A percentile compares a stretch with the other conserved stretches of the same genome.
These are phyloP conservation scores for Cordyceps pruinosa DNA, from an alignment of 2,329 filamentous ascomycete species.

Conservation along the genomic window DNA sequence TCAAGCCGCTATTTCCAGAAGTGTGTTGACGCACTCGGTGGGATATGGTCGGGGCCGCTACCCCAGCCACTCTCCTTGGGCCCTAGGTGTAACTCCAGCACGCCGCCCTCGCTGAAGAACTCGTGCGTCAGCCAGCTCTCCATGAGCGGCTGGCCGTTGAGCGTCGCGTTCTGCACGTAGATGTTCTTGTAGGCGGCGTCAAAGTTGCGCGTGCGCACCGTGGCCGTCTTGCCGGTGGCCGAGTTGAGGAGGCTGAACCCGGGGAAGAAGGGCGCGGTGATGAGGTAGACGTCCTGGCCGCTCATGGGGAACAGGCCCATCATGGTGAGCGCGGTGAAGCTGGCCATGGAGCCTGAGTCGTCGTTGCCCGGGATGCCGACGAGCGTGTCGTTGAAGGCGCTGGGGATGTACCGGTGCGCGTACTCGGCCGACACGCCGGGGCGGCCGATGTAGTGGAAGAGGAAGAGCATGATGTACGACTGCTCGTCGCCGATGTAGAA, in stretches of 20 bases:
- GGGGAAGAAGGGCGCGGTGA: conserved; percentile 45
- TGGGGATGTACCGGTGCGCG: conserved; percentile 59
- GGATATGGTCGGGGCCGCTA: conserved; percentile 13
- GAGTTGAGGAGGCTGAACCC: conserved; percentile 33
- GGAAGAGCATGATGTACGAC: conserved; percentile 43
- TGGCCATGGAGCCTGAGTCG: conserved; percentile 47
- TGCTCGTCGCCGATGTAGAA: conserved; percentile 62
- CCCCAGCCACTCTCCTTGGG: conserved; percentile 12
- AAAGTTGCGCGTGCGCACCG: conserved; percentile 23
- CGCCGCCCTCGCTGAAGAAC: conserved; percentile 52
- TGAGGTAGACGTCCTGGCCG: conserved; percentile 46
- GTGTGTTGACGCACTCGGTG: conserved; percentile 19
- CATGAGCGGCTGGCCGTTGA: conserved; percentile 47
- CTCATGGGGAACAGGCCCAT: conserved; percentile 49
- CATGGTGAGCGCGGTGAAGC: conserved; percentile 43
- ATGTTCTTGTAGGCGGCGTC: conserved; percentile 44
- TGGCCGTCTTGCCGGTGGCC: conserved; percentile 21
- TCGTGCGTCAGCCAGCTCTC: conserved; percentile 55
- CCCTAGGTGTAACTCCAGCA: conserved; percentile 37
- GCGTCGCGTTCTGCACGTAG: conserved; percentile 51
- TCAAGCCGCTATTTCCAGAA: conserved; percentile 16
- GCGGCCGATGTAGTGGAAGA: conserved; percentile 60
- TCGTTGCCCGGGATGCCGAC: conserved; percentile 52
- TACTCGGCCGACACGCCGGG: conserved; percentile 50
- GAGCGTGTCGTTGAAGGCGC: conserved; percentile 58